Percentiles rank a stretch among this genome's conserved stretches.
Evolutionary conservation across 208 protist species (phyloP).

Genomic region (Acanthamoeba sp.): DNA sequence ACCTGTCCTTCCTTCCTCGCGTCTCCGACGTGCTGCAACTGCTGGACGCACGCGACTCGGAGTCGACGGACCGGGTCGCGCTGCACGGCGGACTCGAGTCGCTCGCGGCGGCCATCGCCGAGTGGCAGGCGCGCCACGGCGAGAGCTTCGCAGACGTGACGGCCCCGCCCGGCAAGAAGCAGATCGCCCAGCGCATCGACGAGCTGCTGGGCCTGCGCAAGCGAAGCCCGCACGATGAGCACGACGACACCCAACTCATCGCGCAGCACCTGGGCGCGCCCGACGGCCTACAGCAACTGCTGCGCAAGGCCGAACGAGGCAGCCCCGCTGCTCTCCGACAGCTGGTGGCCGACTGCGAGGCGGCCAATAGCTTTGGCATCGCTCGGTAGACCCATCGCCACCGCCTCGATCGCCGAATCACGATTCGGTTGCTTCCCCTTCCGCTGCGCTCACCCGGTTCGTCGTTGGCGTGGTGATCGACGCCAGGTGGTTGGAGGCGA

Average conservation of each 20-base stretch:
- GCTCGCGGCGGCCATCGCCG: background rate
- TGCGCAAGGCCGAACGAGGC: background rate
- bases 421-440: too few species aligned
- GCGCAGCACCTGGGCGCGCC: background rate
- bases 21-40: background rate
- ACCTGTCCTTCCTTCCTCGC: background rate
- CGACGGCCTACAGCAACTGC: background rate
- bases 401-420: background rate
- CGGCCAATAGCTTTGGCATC: background rate
- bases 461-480: background rate
- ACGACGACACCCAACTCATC: background rate
- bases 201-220: constrained; percentile 43
- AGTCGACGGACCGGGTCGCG: background rate
- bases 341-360: background rate
- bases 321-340: background rate
- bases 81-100: background rate
- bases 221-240: background rate
- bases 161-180: background rate
- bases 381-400: background rate
- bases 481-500: constrained; percentile 3
- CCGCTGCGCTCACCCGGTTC: background rate
- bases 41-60: background rate
- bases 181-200: background rate
- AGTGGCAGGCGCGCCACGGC: background rate
- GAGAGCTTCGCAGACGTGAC: background rate